Conservation (phyloP, 352 stramenopile genomes). For the Phytophthora capsici region DNA sequence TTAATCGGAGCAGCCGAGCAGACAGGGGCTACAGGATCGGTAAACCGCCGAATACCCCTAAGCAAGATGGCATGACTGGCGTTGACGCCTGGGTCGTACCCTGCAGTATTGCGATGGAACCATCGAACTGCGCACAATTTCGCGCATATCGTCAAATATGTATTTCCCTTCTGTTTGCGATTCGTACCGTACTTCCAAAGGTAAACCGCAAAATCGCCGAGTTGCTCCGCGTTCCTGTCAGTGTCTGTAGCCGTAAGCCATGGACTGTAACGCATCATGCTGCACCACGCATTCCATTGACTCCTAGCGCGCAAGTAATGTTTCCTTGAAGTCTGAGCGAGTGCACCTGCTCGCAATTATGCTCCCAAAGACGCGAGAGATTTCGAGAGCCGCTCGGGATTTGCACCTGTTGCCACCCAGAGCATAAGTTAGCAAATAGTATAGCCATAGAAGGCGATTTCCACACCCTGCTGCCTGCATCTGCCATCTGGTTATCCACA, state of each 20-base stretch:
- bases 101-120: slow-evolving; percentile 10
- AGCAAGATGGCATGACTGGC: slow-evolving; percentile 14
- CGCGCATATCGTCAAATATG: slow-evolving; percentile 7
- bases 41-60: slow-evolving; percentile 21
- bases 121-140: slow-evolving; percentile 4
- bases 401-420: slow-evolving; percentile 1
- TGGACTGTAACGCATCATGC: background rate
- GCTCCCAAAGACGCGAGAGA: slow-evolving; percentile 6
- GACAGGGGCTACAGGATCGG: slow-evolving; percentile 9
- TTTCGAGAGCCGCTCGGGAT: background rate
- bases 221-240: slow-evolving; percentile 1
- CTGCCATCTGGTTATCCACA: slow-evolving; percentile 4
- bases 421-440: slow-evolving; percentile 7
- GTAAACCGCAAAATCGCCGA: slow-evolving; percentile 15
- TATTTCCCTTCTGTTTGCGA: background rate
- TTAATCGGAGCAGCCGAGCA: background rate
- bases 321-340: background rate
- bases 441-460: background rate
- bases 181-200: slow-evolving; percentile 25
- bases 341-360: slow-evolving; percentile 1
- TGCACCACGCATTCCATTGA: background rate
- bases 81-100: slow-evolving; percentile 28
- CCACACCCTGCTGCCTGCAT: slow-evolving; percentile 18
- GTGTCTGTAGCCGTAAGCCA: background rate
- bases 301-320: background rate